Conservation (phyloP, 495 filamentous ascomycete species). For the Echria macrotheca region DNA sequence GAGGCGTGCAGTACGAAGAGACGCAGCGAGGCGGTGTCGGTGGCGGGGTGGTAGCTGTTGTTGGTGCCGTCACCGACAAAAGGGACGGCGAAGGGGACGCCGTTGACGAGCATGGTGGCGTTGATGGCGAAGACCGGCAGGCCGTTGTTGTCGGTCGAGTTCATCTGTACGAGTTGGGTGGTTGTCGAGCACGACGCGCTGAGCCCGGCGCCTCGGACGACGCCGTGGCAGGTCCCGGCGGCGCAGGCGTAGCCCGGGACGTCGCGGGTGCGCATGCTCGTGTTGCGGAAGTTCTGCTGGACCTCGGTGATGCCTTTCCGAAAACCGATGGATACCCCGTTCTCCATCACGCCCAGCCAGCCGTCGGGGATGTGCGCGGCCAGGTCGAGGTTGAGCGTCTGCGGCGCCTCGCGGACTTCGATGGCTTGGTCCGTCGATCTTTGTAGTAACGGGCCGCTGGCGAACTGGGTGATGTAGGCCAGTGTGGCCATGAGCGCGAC, state of each 20-base stretch:
- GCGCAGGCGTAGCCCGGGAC: background rate
- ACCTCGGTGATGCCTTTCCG: background rate
- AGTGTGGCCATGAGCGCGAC: conserved; percentile 9
- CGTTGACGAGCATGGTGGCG: background rate
- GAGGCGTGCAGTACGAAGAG: background rate
- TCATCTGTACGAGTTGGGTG: background rate
- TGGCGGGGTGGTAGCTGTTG: no score
- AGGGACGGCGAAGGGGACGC: no score
- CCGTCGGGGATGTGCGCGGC: conserved; percentile 13
- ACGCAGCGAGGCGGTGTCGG: background rate
- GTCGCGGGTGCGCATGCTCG: background rate
- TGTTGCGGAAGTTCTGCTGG: conserved; percentile 9
- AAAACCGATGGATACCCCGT: background rate
- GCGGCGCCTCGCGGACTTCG: background rate
- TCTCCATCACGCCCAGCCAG: conserved; percentile 5
- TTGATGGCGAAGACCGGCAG: conserved; percentile 10
- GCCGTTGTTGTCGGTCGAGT: conserved; percentile 4
- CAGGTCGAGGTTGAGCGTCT: conserved; percentile 8
- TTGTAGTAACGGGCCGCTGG: conserved; percentile 10
- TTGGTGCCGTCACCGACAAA: no score
- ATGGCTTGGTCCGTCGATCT: conserved; percentile 5
- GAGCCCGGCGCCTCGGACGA: conserved; percentile 11
- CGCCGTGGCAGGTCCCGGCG: conserved; percentile 9
- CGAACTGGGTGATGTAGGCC: conserved; percentile 12
- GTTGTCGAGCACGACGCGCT: conserved; percentile 8